These are phyloP conservation scores for Pleurotus giganteus DNA, from an alignment of 768 basidiomycete genomes.

Conservation along the genomic window DNA sequence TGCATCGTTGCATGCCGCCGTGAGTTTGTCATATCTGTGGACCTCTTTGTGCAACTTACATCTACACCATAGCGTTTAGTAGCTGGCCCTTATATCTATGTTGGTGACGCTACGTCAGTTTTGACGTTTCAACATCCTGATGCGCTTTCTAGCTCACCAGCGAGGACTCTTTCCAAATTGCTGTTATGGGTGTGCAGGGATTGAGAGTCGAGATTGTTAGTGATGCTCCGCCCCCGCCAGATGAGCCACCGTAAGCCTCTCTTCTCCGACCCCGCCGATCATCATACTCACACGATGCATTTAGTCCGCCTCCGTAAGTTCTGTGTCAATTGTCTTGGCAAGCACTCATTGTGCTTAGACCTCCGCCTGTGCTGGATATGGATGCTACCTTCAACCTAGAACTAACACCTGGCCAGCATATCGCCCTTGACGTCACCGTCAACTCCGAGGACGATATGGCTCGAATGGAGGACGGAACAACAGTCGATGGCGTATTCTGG, in stretches of 20 bases:
- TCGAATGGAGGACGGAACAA: constrained; percentile 85
- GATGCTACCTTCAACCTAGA: constrained; percentile 83
- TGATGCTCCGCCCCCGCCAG: constrained; percentile 81
- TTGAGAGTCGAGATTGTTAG: constrained; percentile 84
- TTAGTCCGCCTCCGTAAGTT: constrained; percentile 48
- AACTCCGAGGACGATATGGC: constrained; percentile 89
- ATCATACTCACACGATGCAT: constrained; percentile 9
- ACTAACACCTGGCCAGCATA: constrained; percentile 72
- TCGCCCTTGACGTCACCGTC: constrained; percentile 77
- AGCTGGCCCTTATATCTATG: constrained; percentile 82
- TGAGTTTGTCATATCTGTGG: constrained; percentile 36
- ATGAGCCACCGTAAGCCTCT: constrained; percentile 73
- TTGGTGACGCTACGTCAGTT: constrained; percentile 29
- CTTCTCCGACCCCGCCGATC: constrained; percentile 12
- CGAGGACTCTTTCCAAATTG: constrained; percentile 88
- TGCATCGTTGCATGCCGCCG: constrained; percentile 81
- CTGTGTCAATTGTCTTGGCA: neutral
- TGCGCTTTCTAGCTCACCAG: constrained; percentile 57
- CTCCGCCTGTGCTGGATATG: constrained; percentile 82
- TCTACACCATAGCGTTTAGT: constrained; percentile 60
- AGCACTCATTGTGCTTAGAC: constrained; percentile 28
- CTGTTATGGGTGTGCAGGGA: constrained; percentile 79
- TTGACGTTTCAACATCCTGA: constrained; percentile 12
- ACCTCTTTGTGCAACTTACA: constrained; percentile 10
- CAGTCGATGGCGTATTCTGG: constrained; percentile 85